Evolutionary conservation across 345 rosid species (phyloP), one percentile per base, ranked within the genome.

Genomic region (Populus euphratica): DNA sequence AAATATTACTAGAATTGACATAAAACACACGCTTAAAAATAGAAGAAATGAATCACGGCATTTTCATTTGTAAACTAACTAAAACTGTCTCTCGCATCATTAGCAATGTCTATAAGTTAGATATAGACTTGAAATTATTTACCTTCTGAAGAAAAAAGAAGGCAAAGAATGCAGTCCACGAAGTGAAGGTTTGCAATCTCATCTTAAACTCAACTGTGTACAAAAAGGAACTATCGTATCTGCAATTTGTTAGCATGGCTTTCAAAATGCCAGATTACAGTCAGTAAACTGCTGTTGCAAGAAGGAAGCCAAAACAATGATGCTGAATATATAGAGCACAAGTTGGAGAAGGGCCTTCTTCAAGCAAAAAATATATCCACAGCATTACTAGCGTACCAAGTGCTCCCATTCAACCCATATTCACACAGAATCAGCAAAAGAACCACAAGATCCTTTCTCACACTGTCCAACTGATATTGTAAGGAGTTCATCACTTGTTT

Each of bases 401-500:
- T 68, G 65, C 81, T 69, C 39, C 29, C 77, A 73, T 77, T 70
- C 77, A 62, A 81, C 35, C 70, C 77, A 44, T 77, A 77, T 52
- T 89, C 83, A 87, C 25, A 83, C 59, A 44, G 87, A 86, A 79
- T 84, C 88, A 27, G 78, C 73, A 84, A 78, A 83, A 56, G 90
- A 79, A 79, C 89, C 86, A 76, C 81, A 81, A 65, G 84, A 80
- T 80, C 86, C 88, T 79, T 85, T 90, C 52, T 73, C 87, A 81
- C 98, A 90, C 78, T 93, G 90, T 83, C 87, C 89, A 77, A 94
- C 98, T 69, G 86, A 80, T 68, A 94, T 81, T 77, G 82, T 84
- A 73, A 93, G 90, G 69, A 81, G 78, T 73, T 86, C 89, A 27
- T 85, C 79, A 72, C 73, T 75, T 27, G 84, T 80, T 74, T 81